Conservation (phyloP, 768 basidiomycete genomes). For the Tylopilus plumbeoviolaceoides region DNA sequence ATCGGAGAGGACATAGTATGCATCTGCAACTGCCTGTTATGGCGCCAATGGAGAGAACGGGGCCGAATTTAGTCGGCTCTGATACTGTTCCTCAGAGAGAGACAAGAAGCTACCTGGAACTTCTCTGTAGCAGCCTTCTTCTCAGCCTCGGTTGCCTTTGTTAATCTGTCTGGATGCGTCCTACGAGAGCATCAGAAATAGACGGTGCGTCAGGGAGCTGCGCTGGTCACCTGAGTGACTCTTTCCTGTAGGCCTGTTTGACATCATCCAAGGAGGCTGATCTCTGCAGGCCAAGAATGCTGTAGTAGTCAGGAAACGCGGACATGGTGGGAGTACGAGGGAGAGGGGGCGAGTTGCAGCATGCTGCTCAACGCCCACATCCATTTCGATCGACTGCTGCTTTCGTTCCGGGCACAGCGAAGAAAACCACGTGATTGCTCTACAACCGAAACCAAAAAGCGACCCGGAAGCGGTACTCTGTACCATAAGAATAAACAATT, state of each 20-base stretch:
- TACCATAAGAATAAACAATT: neutral
- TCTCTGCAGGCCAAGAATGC: constrained; percentile 50
- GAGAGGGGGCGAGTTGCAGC: constrained; percentile 5
- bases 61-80: neutral
- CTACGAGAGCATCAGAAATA: constrained; percentile 36
- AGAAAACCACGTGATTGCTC: constrained; percentile 2
- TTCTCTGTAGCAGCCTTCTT: constrained; percentile 73
- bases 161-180: constrained; percentile 86
- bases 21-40: constrained; percentile 75
- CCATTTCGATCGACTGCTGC: constrained; percentile 1
- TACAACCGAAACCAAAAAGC: neutral
- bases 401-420: neutral
- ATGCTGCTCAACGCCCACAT: constrained; percentile 10
- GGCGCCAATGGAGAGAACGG: neutral
- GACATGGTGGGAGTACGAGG: constrained; percentile 48
- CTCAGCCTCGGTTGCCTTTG: constrained; percentile 65
- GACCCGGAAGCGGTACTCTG: neutral
- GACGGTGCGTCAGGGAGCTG: neutral
- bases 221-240: constrained; percentile 58
- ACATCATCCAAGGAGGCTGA: constrained; percentile 68
- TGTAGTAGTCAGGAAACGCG: constrained; percentile 77
- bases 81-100: neutral
- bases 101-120: constrained; percentile 61
- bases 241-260: constrained; percentile 72
- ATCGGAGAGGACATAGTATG: constrained; percentile 91